Evolutionary conservation across 2,329 filamentous ascomycete species (phyloP), one percentile per base, ranked within the genome.

Genomic region (Arachnopeziza araneosa): DNA sequence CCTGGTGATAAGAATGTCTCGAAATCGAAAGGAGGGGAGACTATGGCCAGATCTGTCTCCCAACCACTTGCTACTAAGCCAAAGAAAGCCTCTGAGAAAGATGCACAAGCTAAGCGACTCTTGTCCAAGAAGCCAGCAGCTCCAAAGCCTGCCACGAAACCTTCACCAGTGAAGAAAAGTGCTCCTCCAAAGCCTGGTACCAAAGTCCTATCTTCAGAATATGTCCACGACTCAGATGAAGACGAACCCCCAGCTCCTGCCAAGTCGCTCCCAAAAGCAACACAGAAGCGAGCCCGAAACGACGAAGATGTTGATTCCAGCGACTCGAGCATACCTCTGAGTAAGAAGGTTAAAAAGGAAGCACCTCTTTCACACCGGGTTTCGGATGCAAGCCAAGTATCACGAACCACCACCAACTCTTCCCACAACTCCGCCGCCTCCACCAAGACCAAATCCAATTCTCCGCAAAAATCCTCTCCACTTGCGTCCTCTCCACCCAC

Each of bases 401-500:
- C 77, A 63, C 78, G 79, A 60, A 77, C 76, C 60, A 65, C 75
- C 22, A 70, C 67, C 24, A 75, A 75, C 1, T 77, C 79, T 6
- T 74, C 71, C 9, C 55, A 56, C 48, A 68, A 74, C 30, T 78
- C 78, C 0, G 71, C 75, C 60, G 56, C 56, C n/a, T 66, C 65
- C 8, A 63, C 24, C 54, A 70, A 68, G 63, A 68, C 60, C 53
- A 83, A 83, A 71, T 77, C 79, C 63, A 85, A 80, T 0, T 85
- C 83, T 7, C 83, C 83, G 0, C 77, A 77, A 55, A 87, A 87
- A 70, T 87, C 85, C 1, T 87, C 85, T 10, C 85, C 84, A 3
- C 75, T 87, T 21, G 84, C 84, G n/a, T 84, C 83, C 1, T 87
- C 84, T 7, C 83, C 84, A 14, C 84, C 84, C 0, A 86, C 84